phyloP scores from a whole-genome alignment of 2,329 filamentous ascomycete genomes.

The Beauveria brongniartii region DNA sequence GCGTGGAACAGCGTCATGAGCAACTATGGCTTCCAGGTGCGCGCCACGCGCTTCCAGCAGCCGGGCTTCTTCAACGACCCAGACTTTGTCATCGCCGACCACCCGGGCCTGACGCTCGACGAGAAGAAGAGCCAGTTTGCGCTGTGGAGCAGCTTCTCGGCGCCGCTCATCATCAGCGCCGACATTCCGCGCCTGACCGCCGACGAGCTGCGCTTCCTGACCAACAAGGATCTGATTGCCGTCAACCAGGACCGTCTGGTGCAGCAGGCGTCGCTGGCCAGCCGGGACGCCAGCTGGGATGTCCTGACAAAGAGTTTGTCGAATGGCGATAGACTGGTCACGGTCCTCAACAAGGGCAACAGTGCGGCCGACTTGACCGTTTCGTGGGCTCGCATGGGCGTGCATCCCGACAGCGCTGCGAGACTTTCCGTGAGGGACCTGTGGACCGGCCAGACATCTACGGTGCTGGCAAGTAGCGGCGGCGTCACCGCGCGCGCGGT shows the following conservation, averaged over 20 bases:
- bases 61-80: conserved; percentile 29
- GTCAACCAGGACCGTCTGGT: conserved; percentile 32
- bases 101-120: conserved; percentile 22
- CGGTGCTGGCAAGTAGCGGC: conserved; percentile 16
- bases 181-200: conserved; percentile 27
- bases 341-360: conserved; percentile 33
- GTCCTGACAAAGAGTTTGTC: conserved; percentile 35
- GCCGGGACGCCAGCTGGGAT: conserved; percentile 33
- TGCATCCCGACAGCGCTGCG: conserved; percentile 19
- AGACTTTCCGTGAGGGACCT: conserved; percentile 26
- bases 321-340: conserved; percentile 36
- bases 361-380: conserved; percentile 21
- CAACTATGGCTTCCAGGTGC: conserved; percentile 35
- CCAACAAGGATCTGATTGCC: conserved; percentile 29
- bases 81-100: conserved; percentile 26
- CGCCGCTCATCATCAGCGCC: conserved; percentile 26
- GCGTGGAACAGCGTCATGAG: conserved; percentile 36
- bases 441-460: conserved; percentile 26
- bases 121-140: conserved; percentile 26
- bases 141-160: conserved; percentile 24
- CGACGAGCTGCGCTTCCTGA: conserved; percentile 26
- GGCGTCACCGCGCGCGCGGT: conserved; percentile 14
- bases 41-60: conserved; percentile 28
- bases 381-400: conserved; percentile 25
- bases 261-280: conserved; percentile 36